These are phyloP conservation scores for Ascochyta lentis DNA, from an alignment of 2,329 filamentous ascomycete genomes.

Conservation along the genomic window DNA sequence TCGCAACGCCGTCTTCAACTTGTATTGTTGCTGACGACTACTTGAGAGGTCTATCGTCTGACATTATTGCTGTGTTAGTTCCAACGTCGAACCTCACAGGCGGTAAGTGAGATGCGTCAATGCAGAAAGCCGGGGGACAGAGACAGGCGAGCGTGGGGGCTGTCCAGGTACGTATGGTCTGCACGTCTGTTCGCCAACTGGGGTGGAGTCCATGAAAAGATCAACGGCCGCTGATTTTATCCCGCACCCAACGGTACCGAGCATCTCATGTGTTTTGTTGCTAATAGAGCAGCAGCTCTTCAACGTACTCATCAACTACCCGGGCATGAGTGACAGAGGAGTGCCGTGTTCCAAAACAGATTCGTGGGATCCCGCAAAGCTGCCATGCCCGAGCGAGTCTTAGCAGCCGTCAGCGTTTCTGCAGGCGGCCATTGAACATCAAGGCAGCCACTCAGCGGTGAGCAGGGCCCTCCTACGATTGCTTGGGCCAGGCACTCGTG, in stretches of 20 bases:
- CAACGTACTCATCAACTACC: neutral
- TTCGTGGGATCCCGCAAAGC: neutral
- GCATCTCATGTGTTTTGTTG: neutral
- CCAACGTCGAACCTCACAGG: slow-evolving; percentile 8
- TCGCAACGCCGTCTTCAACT: neutral
- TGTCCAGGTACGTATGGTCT: neutral
- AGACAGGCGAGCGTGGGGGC: slow-evolving; percentile 20
- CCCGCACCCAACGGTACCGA: neutral
- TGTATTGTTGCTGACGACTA: neutral
- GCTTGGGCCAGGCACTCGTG: slow-evolving; percentile 8
- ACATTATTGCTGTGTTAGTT: neutral
- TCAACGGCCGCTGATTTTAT: slow-evolving; percentile 6
- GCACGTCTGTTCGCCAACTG: slow-evolving; percentile 10
- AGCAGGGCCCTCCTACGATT: neutral
- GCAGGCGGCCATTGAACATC: slow-evolving; percentile 5
- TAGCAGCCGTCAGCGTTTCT: slow-evolving; percentile 11
- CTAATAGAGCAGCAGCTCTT: neutral
- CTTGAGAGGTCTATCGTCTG: slow-evolving; percentile 1
- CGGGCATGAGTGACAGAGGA: neutral
- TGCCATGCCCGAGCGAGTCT: slow-evolving; percentile 2
- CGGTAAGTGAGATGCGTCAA: slow-evolving; percentile 10
- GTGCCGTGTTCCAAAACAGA: neutral
- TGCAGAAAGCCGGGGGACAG: slow-evolving; percentile 14
- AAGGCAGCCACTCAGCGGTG: slow-evolving; percentile 23
- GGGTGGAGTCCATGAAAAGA: neutral